A percentile compares a stretch with the other conserved stretches of the same genome.
These are phyloP conservation scores for Fraxinus excelsior DNA, from an alignment of 257 asterid species.

Conservation along the genomic window DNA sequence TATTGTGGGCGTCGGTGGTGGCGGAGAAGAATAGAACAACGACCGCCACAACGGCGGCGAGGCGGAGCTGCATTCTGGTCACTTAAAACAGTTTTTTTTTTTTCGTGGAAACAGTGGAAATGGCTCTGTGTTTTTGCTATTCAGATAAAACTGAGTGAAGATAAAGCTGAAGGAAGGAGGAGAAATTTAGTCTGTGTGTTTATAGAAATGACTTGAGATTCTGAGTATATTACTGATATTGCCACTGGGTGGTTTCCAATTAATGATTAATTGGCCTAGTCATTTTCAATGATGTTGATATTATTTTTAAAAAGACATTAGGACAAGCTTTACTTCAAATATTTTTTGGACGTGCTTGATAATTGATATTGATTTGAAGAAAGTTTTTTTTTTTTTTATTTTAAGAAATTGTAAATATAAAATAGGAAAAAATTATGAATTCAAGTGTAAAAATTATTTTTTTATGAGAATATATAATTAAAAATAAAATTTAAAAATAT, in stretches of 20 bases:
- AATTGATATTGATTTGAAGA: too few relatives aligned
- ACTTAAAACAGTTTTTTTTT: neutral
- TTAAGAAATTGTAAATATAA: too few relatives aligned
- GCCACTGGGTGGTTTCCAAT: conserved; percentile 26
- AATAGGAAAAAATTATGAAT: too few relatives aligned
- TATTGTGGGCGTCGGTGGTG: conserved; percentile 52
- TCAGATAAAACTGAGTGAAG: neutral
- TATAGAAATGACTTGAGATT: conserved; percentile 20
- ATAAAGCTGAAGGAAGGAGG: neutral
- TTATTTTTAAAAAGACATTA: too few relatives aligned
- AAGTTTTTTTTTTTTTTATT: too few relatives aligned
- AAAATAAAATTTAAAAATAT: too few relatives aligned
- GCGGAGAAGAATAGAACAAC: conserved; percentile 33
- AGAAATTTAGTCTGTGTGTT: conserved; percentile 4
- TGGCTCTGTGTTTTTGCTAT: neutral
- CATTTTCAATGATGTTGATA: neutral
- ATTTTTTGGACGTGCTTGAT: too few relatives aligned
- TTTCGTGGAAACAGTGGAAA: neutral
- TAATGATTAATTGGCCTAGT: neutral
- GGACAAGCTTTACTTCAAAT: neutral
- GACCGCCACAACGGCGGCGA: conserved; percentile 33
- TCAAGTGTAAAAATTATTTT: too few relatives aligned
- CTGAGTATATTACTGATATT: conserved; percentile 26
- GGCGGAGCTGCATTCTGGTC: conserved; percentile 55
- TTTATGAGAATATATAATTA: too few relatives aligned